Base-by-base conservation (phyloP, 108 stramenopile species). In the Seminavis robusta region DNA sequence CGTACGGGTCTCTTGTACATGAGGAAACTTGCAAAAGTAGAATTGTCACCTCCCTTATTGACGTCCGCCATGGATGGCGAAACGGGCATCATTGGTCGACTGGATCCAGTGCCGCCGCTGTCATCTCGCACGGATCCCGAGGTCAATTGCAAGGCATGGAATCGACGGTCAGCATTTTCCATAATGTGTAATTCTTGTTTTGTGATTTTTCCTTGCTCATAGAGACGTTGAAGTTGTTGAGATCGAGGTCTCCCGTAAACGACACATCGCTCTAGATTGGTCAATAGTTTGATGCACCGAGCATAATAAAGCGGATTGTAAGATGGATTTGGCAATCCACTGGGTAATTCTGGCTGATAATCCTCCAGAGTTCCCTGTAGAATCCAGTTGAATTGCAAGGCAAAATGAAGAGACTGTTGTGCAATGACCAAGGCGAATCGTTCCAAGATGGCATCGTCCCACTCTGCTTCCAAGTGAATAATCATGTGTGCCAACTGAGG, bases 401-500 rank as follows among this genome's bases (percentile, higher is more conserved):
- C 97, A 68, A 96, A 91, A 72, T 99, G 98, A 28, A 98, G 68
- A 9, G 93, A 93, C 69, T 96, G 96, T 59, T 99, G 97, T 1
- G 95, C 91, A 36, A 97, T 94, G 27, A 97, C 79, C 23, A 99
- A 67, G 48, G 93, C 86, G 56, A 99, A 98, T 40, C 92, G 84
- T 77, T 98, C 97, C 48, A 99, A 70, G 44, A 95, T 88, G 31
- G 88, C 84, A 59, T 84, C 88, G 25, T 92, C 94, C 95, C 94
- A 92, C 47, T 94, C 83, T 3, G 87, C 90, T 63, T 98, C 97
- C 34, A 98, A 83, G 80, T 99, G 98, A 47, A 98, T 95, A 46
- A 99, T 93, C 97, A 99, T 98, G 71, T 99, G 98, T 4, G 96
- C 97, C 50, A 99, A 73, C 74, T 99, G 98, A 20, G 98, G 98